phyloP scores from a whole-genome alignment of 2,329 filamentous ascomycete species.

The Aspergillus fijiensis region DNA sequence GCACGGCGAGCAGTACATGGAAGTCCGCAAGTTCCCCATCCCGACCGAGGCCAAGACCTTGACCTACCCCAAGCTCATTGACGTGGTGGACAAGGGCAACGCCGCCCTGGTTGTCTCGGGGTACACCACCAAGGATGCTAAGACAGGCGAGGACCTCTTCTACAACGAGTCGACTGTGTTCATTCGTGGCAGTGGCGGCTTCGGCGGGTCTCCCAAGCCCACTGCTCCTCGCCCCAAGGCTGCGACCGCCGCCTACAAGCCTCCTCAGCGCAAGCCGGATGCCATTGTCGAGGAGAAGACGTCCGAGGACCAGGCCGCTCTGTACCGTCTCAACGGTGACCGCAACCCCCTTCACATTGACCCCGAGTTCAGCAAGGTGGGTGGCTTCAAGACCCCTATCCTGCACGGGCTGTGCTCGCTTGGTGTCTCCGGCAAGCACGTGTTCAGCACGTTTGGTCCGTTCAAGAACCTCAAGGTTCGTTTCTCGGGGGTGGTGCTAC shows the following conservation, averaged over 20 bases:
- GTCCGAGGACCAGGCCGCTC: conserved; percentile 82
- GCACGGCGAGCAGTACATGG: conserved; percentile 97
- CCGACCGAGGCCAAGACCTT: conserved; percentile 77
- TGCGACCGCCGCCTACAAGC: conserved; percentile 74
- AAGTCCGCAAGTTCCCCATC: conserved; percentile 87
- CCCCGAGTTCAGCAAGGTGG: conserved; percentile 88
- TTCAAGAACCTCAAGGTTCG: conserved; percentile 92
- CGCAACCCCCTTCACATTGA: conserved; percentile 97
- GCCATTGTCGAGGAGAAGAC: conserved; percentile 82
- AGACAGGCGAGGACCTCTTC: conserved; percentile 85
- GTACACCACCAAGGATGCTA: conserved; percentile 78
- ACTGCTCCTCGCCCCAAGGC: conserved; percentile 70
- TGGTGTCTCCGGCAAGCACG: conserved; percentile 85
- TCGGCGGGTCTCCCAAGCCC: conserved; percentile 75
- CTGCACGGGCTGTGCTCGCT: conserved; percentile 96
- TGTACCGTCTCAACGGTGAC: conserved; percentile 92
- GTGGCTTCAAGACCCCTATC: conserved; percentile 91
- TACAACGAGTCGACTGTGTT: conserved; percentile 97
- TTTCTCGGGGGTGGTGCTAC: conserved; percentile 81
- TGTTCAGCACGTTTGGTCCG: conserved; percentile 77
- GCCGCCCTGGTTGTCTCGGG: conserved; percentile 80
- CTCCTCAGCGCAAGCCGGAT: conserved; percentile 75
- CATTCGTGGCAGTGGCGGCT: conserved; percentile 85
- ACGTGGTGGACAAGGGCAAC: conserved; percentile 93
- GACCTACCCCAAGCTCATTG: conserved; percentile 77